Base-by-base conservation (phyloP, 1,139 yeast genomes). In the Pichia sp. region DNA sequence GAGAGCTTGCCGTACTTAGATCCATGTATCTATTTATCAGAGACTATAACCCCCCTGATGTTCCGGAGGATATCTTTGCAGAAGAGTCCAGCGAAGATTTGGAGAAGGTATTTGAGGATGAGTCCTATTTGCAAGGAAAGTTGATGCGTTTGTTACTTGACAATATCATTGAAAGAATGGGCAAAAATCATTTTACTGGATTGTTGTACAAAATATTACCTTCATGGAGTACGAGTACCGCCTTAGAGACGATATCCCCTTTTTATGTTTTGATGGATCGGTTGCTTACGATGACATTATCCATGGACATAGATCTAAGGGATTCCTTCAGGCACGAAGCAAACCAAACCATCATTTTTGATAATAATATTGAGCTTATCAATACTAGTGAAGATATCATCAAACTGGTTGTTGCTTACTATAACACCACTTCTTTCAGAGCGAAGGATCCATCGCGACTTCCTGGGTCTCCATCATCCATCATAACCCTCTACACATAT, bases 1-100 rank as follows among this genome's bases (percentile, higher is more conserved):
- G 57, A 20, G 58, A 62, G 8, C 72, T 83, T 9, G 33, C 52
- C 37, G 51, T 80, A 16, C 52, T 74, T 38, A 75, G 82, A 50
- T 64, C 94, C 46, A 56, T 77, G 26, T 83, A 72, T 53, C 59
- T 70, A 15, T 81, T 85, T 55, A 70, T 77, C 6, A 68, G 93
- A 46, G 84, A 77, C 47, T 86, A 81, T 54, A 52, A 55, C 6
- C 64, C 74, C 11, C 72, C 76, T 2, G 62, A 71, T 27, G 54
- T 62, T 22, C 77, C 68, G 0, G 60, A 59, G 5, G 57, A 57
- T 27, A 49, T 51, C 8, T 51, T 57, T 8, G 58, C 56, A 11
- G 50, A 55, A 7, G 26, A 15, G 1, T 33, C 31, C 10, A 46
- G 56, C 2, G 64, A 60, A 24, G 74, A 72, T 22, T 59, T 72